Conservation (phyloP, 2,329 filamentous ascomycete genomes). For the Aspergillus eucalypticola region DNA sequence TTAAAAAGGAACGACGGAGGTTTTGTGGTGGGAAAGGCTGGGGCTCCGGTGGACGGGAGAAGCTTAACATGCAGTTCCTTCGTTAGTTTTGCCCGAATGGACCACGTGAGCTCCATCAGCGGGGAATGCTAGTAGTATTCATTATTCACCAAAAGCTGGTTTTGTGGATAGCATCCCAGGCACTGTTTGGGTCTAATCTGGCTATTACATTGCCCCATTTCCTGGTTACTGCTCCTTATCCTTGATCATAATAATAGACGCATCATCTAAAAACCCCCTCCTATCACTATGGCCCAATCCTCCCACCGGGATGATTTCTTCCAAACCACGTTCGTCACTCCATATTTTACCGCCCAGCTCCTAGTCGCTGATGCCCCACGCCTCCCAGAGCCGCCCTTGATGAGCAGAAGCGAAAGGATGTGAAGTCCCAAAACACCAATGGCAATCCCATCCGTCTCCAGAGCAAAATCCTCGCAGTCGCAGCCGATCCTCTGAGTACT, state of each 20-base stretch:
- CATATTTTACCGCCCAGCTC: neutral
- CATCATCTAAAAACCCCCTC: neutral
- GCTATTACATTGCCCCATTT: neutral
- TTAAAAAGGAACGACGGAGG: conserved; percentile 8
- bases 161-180: neutral
- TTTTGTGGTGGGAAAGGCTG: conserved; percentile 33
- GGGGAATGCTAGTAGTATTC: neutral
- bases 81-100: conserved; percentile 14
- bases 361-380: conserved; percentile 15
- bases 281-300: conserved; percentile 61
- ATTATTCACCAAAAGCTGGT: neutral
- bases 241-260: neutral
- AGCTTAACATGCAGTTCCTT: conserved; percentile 35
- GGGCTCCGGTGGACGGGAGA: conserved; percentile 34
- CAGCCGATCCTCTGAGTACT: conserved; percentile 64
- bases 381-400: conserved; percentile 48
- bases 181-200: conserved; percentile 1
- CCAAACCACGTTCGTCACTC: conserved; percentile 73
- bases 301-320: conserved; percentile 82
- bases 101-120: neutral
- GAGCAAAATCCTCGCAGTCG: conserved; percentile 80
- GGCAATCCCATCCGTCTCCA: conserved; percentile 77
- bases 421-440: conserved; percentile 76
- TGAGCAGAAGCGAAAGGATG: conserved; percentile 63
- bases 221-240: neutral